A percentile compares a stretch with the other conserved stretches of the same genome.
Evolutionary conservation across 495 filamentous ascomycete genomes (phyloP).

Genomic region (Lepidopterella palustris): DNA sequence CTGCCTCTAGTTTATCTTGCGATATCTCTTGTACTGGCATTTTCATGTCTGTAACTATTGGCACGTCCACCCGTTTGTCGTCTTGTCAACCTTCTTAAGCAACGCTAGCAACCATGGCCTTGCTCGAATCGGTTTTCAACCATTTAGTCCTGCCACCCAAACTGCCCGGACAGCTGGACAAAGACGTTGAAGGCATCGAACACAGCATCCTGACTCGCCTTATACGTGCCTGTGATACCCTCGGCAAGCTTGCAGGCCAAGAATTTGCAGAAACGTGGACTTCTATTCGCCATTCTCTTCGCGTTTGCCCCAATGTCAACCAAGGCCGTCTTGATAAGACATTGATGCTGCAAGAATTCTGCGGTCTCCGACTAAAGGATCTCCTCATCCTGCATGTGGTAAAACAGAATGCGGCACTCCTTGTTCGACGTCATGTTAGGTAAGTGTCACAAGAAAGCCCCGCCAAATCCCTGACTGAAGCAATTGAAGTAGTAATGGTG

Average conservation of each 20-base stretch:
- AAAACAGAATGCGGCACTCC: conserved; percentile 51
- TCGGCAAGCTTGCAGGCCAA: conserved; percentile 20
- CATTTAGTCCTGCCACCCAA: conserved; percentile 45
- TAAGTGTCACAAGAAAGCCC: conserved; percentile 31
- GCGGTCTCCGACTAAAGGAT: conserved; percentile 28
- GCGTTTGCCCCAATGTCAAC: conserved; percentile 32
- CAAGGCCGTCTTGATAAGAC: conserved; percentile 26
- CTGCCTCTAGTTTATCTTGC: not conserved
- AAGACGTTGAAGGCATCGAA: conserved; percentile 36
- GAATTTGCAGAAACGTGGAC: conserved; percentile 28
- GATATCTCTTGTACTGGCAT: not conserved
- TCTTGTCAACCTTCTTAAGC: not conserved
- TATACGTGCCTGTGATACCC: conserved; percentile 29
- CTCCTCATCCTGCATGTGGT: conserved; percentile 44
- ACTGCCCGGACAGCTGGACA: conserved; percentile 43
- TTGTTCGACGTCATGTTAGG: conserved; percentile 41
- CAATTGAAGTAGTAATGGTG: not conserved
- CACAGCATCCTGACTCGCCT: conserved; percentile 36
- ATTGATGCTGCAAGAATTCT: conserved; percentile 34
- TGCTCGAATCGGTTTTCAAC: conserved; percentile 32
- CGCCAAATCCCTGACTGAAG: not conserved
- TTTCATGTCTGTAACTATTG: not conserved
- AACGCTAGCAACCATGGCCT: not conserved
- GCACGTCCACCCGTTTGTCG: not conserved
- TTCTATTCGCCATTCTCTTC: conserved; percentile 35